Evolutionary conservation across 495 filamentous ascomycete species (phyloP), one percentile per base, ranked within the genome.

Genomic region (Usnea hakonensis): DNA sequence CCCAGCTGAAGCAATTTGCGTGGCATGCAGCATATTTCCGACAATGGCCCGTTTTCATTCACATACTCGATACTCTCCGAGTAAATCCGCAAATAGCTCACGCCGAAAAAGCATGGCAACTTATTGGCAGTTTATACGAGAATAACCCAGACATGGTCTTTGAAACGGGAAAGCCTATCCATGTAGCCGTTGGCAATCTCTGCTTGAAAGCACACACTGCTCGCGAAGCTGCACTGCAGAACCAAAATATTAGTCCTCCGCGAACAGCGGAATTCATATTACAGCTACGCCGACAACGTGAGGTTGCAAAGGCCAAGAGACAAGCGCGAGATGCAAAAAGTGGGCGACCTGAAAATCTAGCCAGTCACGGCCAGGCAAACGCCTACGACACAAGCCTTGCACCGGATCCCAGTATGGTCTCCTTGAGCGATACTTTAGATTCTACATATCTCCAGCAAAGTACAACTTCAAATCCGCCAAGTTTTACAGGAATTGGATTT

Each of bases 191-290:
- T 13, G 69, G 67, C 28, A 74, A 71, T 61, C 64, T 75, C 28
- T 71, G 66, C 17, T 44, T 73, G 36, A 75, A 74, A 62, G 72
- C 72, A 48, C 74, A 71, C 63, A 67, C 65, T 65, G 69, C 62
- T 61, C 63, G 67, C 48, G 68, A 64, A 53, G 52, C 58, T 57
- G 65, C 65, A 21, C 52, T 67, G 26, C 23, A 30, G 30, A 61
- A 37, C 16, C n/a, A 28, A 38, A 33, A 36, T 9, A 54, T 30
- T 19, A 5, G 36, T 54, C 46, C 2, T 58, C 52, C 57, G 33
- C 58, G 48, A 33, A 58, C 66, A 57, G 67, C 67, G 66, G 43
- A 58, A 23, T 69, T 64, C 52, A 68, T 69, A 43, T 38, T 60
- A 53, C 52, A 69, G 57, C 59, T 69, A 62, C 58, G 66, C 35